Conservation (phyloP, 2,329 filamentous ascomycete genomes). For the Fonsecaea pedrosoi region DNA sequence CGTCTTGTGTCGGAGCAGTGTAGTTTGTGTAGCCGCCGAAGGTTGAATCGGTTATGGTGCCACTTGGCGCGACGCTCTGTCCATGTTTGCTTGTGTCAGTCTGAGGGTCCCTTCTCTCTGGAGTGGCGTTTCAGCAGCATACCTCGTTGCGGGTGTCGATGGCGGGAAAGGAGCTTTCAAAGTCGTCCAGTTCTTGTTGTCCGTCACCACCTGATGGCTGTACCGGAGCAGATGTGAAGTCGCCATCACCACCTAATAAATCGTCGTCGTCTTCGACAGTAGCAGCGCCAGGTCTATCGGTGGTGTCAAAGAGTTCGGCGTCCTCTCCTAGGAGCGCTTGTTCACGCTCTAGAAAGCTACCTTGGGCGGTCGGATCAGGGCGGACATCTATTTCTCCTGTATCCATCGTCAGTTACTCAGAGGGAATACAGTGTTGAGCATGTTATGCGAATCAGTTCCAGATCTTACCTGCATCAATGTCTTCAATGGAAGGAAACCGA, state of each 20-base stretch:
- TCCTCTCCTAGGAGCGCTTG: conserved; percentile 90
- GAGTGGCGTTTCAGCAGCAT: conserved; percentile 39
- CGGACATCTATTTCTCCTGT: conserved; percentile 39
- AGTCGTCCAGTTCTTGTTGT: conserved; percentile 61
- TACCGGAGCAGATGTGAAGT: conserved; percentile 39
- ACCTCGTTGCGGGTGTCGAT: conserved; percentile 78
- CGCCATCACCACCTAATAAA: conserved; percentile 66
- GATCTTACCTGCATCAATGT: conserved; percentile 68
- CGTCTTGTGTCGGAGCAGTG: conserved; percentile 68
- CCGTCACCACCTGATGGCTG: conserved; percentile 46
- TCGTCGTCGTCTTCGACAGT: conserved; percentile 71
- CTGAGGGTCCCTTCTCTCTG: not conserved
- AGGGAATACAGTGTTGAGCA: not conserved
- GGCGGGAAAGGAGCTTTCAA: conserved; percentile 90
- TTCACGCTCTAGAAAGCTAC: conserved; percentile 91
- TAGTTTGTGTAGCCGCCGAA: conserved; percentile 62
- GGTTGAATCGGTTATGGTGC: conserved; percentile 76
- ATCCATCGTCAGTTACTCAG: conserved; percentile 30
- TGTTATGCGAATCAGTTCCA: not conserved
- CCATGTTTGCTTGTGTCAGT: conserved; percentile 16
- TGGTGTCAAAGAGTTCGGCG: conserved; percentile 84
- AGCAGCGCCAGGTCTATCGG: conserved; percentile 62
- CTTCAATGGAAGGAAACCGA: conserved; percentile 78
- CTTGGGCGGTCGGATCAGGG: conserved; percentile 51
- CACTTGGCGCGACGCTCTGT: conserved; percentile 74